Conservation (phyloP, 306 rosid genomes). For the Pterocarpus santalinus region DNA sequence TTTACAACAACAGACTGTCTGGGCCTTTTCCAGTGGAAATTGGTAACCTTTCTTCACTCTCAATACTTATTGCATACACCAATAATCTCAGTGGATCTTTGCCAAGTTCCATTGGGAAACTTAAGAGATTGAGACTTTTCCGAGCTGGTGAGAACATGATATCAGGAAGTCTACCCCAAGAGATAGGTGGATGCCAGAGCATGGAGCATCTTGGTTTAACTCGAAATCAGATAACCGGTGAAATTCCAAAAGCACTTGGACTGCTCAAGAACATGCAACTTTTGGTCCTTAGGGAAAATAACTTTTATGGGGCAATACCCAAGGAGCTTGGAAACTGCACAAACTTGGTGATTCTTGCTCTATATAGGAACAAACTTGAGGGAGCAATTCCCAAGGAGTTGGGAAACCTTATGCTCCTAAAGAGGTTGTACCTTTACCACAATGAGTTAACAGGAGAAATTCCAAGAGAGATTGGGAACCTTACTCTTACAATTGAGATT, state of each 20-base stretch:
- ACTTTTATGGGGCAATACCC: constrained; percentile 66
- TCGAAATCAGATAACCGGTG: constrained; percentile 66
- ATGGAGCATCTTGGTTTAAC: constrained; percentile 74
- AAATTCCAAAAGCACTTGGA: constrained; percentile 72
- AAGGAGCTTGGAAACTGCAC: constrained; percentile 75
- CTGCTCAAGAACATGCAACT: constrained; percentile 55
- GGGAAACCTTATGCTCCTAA: constrained; percentile 63
- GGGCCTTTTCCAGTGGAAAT: constrained; percentile 68
- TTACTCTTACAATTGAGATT: constrained; percentile 66
- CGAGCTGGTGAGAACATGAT: constrained; percentile 76
- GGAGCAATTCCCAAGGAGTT: constrained; percentile 71
- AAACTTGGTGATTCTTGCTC: constrained; percentile 65
- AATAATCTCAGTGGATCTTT: constrained; percentile 69
- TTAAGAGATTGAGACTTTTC: constrained; percentile 58
- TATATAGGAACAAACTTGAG: constrained; percentile 68
- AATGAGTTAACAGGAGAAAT: constrained; percentile 77
- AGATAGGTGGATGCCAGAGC: constrained; percentile 70
- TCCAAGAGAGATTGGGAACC: constrained; percentile 84
- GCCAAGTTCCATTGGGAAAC: constrained; percentile 70
- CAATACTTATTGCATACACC: constrained; percentile 59
- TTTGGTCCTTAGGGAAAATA: constrained; percentile 62
- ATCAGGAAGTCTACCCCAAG: constrained; percentile 72
- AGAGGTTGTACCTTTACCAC: constrained; percentile 67
- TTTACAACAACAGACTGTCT: constrained; percentile 63
- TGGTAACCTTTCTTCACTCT: constrained; percentile 66